A percentile compares a stretch with the other conserved stretches of the same genome.
These are phyloP conservation scores for Arachis hypogaea DNA, from an alignment of 306 rosid genomes.

Conservation along the genomic window DNA sequence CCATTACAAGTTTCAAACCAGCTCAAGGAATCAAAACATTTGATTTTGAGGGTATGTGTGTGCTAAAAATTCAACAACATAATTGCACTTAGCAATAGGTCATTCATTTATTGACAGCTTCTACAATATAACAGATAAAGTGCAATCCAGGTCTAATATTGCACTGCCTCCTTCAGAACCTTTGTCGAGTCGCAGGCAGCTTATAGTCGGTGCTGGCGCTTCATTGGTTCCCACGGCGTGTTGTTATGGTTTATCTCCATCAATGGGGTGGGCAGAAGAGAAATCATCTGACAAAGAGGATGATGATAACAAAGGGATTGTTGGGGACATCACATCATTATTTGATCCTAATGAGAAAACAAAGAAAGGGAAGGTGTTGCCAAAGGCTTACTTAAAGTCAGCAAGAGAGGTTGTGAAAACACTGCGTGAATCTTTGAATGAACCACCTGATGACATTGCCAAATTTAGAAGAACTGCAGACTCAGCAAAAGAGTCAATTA, in stretches of 20 bases:
- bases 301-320: conserved; percentile 55
- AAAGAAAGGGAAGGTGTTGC: conserved; percentile 76
- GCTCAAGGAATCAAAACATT: conserved; percentile 34
- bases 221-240: conserved; percentile 52
- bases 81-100: conserved; percentile 11
- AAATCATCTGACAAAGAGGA: conserved; percentile 49
- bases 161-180: conserved; percentile 46
- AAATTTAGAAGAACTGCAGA: conserved; percentile 94
- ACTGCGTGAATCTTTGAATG: conserved; percentile 76
- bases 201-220: conserved; percentile 41
- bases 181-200: conserved; percentile 58
- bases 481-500: conserved; percentile 85
- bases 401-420: conserved; percentile 86
- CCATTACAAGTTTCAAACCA: conserved; percentile 42
- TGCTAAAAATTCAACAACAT: background rate
- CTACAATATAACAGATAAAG: conserved; percentile 63
- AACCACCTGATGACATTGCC: conserved; percentile 61
- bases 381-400: conserved; percentile 83
- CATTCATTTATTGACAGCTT: conserved; percentile 47
- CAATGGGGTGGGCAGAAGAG: conserved; percentile 60
- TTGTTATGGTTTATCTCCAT: conserved; percentile 49
- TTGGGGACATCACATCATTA: conserved; percentile 69
- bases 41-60: conserved; percentile 61
- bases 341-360: conserved; percentile 76
- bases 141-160: conserved; percentile 54